Evolutionary conservation across 257 asterid species (phyloP).

Genomic region (Lycium barbarum): DNA sequence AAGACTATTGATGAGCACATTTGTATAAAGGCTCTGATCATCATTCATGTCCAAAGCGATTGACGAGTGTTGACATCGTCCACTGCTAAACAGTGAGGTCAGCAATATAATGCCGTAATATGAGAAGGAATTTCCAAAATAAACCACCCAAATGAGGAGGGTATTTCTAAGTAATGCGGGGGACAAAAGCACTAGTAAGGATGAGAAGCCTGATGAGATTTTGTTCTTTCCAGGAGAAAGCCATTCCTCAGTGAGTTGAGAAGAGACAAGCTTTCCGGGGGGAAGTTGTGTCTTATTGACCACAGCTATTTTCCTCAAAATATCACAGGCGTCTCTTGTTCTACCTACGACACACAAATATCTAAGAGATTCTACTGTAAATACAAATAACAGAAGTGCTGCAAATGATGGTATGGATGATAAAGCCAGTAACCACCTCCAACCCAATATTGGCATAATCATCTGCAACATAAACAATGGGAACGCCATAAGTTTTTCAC

Average conservation of each 20-base stretch:
- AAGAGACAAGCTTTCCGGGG: conserved; percentile 59
- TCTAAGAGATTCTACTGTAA: conserved; percentile 72
- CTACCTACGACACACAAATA: conserved; percentile 56
- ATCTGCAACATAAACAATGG: conserved; percentile 41
- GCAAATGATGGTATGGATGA: conserved; percentile 67
- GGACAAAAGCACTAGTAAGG: conserved; percentile 54
- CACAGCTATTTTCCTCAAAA: conserved; percentile 54
- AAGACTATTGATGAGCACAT: conserved; percentile 68
- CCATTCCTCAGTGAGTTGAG: conserved; percentile 38
- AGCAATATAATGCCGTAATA: conserved; percentile 79
- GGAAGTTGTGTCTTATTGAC: conserved; percentile 60
- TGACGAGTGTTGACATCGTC: conserved; percentile 51
- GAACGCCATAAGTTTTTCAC: neutral
- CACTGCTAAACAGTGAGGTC: conserved; percentile 76
- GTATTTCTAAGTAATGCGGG: conserved; percentile 51
- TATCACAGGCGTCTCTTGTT: conserved; percentile 48
- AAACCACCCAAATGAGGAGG: conserved; percentile 66
- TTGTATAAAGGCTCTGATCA: conserved; percentile 55
- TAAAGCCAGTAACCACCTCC: conserved; percentile 79
- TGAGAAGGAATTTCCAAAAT: conserved; percentile 65
- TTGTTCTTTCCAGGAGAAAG: conserved; percentile 37
- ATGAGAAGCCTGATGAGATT: conserved; percentile 41
- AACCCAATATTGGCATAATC: conserved; percentile 65
- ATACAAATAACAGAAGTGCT: conserved; percentile 53
- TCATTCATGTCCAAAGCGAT: conserved; percentile 32